Base-by-base conservation (phyloP, 768 basidiomycete genomes). In the Auricularia auricula-judae region DNA sequence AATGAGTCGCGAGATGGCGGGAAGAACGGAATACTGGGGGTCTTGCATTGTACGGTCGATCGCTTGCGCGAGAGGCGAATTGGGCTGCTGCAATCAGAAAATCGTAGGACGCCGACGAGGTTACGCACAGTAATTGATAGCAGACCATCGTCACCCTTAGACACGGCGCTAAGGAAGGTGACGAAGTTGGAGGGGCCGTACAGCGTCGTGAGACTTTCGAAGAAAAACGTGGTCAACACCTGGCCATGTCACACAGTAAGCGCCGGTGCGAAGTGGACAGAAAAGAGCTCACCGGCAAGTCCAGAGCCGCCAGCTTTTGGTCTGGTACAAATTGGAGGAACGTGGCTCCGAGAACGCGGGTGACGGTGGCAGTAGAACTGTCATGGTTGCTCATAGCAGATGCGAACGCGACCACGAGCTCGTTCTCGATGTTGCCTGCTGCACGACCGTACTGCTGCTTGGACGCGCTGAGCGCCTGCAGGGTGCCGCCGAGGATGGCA, bases 401-500 rank as follows among this genome's bases (percentile, higher is more conserved):
- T 12, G 56, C 56, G 34, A 33, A 59, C 23, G 56, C 56, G 33
- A 59, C 56, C 23, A 59, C 56, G 14, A 59, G 56, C 56, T 59
- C 56, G 29, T 59, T 59, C 56, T 59, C 56, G 34, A 59, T 59
- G 29, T 33, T 29, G 23, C 23, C 56, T 14, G 23, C 23, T 4
- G 29, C 56, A 29, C 56, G 56, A 59, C 56, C 56, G 18, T 59
- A 69, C 68, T 75, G 74, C 14, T 51, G 61, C 65, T 66, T 77
- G 56, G 81, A 71, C 66, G 89, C 89, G 61, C 84, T 80, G 39
- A 88, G 71, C 0, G 87, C 90, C 12, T 85, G 71, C 36, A 91
- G 70, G 16, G 91, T 74, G 0, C 90, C 90, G 29, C 81, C 81
- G 64, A 80, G 83, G 60, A 83, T 84, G 3, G 84, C 84, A 18